Percentiles rank a stretch among this genome's conserved stretches.
Conservation (phyloP, 768 basidiomycete genomes). For the Leccinum pellstonianum region DNA sequence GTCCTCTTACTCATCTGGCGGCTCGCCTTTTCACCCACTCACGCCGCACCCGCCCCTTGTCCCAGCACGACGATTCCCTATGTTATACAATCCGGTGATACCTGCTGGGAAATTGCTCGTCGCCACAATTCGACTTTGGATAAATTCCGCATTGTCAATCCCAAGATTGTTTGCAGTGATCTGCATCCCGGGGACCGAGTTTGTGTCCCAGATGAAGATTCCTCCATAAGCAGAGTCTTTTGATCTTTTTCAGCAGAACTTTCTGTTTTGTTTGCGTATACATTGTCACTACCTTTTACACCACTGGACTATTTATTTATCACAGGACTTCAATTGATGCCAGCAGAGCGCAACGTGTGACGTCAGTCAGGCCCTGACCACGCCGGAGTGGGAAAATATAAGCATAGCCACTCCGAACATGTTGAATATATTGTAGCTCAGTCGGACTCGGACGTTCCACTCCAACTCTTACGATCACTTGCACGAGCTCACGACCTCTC, state of each 20-base stretch:
- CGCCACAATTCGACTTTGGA: slow-evolving; percentile 50
- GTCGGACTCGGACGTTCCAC: slow-evolving; percentile 1
- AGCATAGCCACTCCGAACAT: slow-evolving; percentile 23
- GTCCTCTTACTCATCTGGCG: slow-evolving; percentile 64
- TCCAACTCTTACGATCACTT: slow-evolving; percentile 20
- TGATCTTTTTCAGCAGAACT: slow-evolving; percentile 6
- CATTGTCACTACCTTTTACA: slow-evolving; percentile 8
- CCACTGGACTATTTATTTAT: slow-evolving; percentile 6
- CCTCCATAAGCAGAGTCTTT: slow-evolving; percentile 33
- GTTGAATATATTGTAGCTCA: slow-evolving; percentile 22
- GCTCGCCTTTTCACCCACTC: slow-evolving; percentile 43
- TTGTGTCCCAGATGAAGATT: slow-evolving; percentile 51
- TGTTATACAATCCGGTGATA: slow-evolving; percentile 56
- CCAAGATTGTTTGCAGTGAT: slow-evolving; percentile 51
- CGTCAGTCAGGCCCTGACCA: slow-evolving; percentile 26
- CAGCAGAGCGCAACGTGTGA: slow-evolving; percentile 4
- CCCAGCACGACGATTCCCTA: slow-evolving; percentile 42
- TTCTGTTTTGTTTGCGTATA: slow-evolving; percentile 4
- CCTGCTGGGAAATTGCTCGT: slow-evolving; percentile 62
- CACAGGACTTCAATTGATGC: not conserved
- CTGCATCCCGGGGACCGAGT: slow-evolving; percentile 59
- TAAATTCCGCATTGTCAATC: slow-evolving; percentile 51
- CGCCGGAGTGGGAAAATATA: slow-evolving; percentile 11
- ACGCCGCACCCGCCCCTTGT: slow-evolving; percentile 25
- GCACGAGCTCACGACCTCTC: slow-evolving; percentile 30